Base-by-base conservation (phyloP, 2,329 filamentous ascomycete species). In the Aspergillus melleus region DNA sequence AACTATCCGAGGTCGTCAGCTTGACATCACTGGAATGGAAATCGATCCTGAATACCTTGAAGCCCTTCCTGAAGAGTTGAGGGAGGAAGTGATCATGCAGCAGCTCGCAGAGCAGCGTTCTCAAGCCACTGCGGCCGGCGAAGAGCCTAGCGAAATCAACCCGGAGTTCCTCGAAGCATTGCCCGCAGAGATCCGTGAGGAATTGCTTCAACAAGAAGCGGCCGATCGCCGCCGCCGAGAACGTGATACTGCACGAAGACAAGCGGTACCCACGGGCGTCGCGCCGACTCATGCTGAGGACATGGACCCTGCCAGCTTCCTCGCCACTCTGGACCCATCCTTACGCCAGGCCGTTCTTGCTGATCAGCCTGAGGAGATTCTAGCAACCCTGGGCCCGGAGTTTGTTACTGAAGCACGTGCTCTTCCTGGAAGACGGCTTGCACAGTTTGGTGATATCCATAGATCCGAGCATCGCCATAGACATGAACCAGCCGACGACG, bases 41-140 rank as follows among this genome's bases (percentile, higher is more conserved):
- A 98, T 99, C 68, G 95, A 99, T 72, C 86, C 90, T 16, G 93
- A 96, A 58, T 99, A 97, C 76, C 86, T 99, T 6, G 91, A 95
- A 60, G 96, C 94, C n/a, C 80, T 99, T n/a, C 95, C 95, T 0
- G 95, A 99, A 68, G 96, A 99, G 62, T 88, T 98, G 72, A 86
- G 95, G 50, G 94, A 98, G 75, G 95, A 99, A 73, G 95, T 99
- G 52, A 91, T 99, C 65, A 92, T 96, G 74, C 88, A 93, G 63
- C 92, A 96, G 60, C 86, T 96, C 64, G 92, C 90, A 55, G 88
- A 91, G 65, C 86, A 94, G 66, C 88, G 94, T 63, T 90, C 90
- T 8, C 87, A 95, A 74, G 91, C 91, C 76, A 89, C 72, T 22
- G 85, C 80, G 77, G 83, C 85, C 26, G 85, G 87, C 19, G 90